phyloP scores from a whole-genome alignment of 495 filamentous ascomycete species.

The Sphaerosporella brunnea region DNA sequence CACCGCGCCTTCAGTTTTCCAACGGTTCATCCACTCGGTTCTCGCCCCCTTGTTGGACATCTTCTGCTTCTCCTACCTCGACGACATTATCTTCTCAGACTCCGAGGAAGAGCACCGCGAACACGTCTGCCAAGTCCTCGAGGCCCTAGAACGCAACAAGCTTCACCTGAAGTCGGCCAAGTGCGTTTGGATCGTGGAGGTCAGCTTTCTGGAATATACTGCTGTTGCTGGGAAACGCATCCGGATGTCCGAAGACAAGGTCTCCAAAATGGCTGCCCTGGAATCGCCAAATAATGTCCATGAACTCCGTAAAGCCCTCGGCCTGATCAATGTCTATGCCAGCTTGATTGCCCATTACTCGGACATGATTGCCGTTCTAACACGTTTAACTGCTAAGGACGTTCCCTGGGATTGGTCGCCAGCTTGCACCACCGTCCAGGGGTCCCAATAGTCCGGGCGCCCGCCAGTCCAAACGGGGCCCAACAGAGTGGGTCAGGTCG shows the following conservation, averaged over 20 bases:
- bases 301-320: constrained; percentile 20
- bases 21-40: constrained; percentile 25
- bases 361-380: constrained; percentile 7
- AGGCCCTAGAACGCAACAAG: constrained; percentile 12
- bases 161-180: constrained; percentile 26
- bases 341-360: constrained; percentile 24
- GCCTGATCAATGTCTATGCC: constrained; percentile 28
- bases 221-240: background rate
- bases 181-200: constrained; percentile 15
- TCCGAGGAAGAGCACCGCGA: constrained; percentile 16
- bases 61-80: constrained; percentile 26
- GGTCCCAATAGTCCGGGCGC: too few species aligned
- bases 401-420: too few species aligned
- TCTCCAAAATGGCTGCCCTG: background rate
- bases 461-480: too few species aligned
- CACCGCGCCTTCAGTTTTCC: constrained; percentile 21
- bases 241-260: constrained; percentile 1
- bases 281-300: constrained; percentile 8
- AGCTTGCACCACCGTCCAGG: too few species aligned
- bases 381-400: too few species aligned
- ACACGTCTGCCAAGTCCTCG: constrained; percentile 20
- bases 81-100: constrained; percentile 28
- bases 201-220: constrained; percentile 1
- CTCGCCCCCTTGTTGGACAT: constrained; percentile 19
- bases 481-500: too few species aligned